These are phyloP conservation scores for Gonapodya sp. DNA, from an alignment of 192 early-diverging fungal species.

Conservation along the genomic window DNA sequence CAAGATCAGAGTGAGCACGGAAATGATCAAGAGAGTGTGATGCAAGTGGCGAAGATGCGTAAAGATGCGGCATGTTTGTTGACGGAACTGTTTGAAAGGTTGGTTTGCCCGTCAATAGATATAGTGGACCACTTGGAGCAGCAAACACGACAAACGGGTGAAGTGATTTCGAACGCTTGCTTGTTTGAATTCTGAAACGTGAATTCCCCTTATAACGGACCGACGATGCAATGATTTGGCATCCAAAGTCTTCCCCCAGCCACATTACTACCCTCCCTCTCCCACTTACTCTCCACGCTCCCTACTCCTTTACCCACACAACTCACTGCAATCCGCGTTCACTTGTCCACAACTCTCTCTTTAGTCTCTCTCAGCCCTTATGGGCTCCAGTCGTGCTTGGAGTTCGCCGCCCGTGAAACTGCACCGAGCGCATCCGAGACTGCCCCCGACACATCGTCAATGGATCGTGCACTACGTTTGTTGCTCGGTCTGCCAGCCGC, in stretches of 20 bases:
- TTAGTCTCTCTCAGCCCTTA: neutral
- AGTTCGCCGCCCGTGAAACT: neutral
- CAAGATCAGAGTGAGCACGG: neutral
- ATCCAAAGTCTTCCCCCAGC: too few relatives aligned
- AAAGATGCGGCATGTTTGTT: neutral
- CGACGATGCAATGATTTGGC: too few relatives aligned
- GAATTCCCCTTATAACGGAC: too few relatives aligned
- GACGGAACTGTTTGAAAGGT: neutral
- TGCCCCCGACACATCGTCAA: neutral
- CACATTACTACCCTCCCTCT: neutral
- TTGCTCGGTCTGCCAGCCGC: neutral
- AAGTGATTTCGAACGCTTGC: too few relatives aligned
- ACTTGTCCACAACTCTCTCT: neutral
- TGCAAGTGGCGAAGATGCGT: neutral
- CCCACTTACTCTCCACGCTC: neutral
- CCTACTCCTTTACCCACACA: neutral
- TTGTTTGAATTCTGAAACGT: too few relatives aligned
- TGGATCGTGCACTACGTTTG: neutral
- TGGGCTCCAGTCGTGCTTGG: neutral
- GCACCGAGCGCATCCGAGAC: neutral
- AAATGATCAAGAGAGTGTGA: neutral
- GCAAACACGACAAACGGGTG: too few relatives aligned
- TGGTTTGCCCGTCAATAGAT: neutral
- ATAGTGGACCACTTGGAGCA: too few relatives aligned
- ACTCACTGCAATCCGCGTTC: neutral